A percentile compares a stretch with the other conserved stretches of the same genome.
These are phyloP conservation scores for Pistacia vera DNA, from an alignment of 345 rosid species.

Conservation along the genomic window DNA sequence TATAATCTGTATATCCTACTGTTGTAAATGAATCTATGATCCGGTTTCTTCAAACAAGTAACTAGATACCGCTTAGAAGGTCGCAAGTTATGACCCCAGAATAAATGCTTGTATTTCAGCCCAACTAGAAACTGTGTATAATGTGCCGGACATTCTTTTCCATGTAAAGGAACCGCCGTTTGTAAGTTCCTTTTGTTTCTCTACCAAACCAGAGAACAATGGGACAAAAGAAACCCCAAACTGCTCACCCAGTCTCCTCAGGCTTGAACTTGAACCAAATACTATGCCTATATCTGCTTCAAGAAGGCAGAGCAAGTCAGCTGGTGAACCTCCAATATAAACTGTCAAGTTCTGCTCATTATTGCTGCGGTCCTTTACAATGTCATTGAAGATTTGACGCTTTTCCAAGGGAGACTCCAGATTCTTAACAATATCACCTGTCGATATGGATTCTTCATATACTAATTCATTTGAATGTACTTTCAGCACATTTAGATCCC, in stretches of 20 bases:
- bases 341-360: slow-evolving; percentile 42
- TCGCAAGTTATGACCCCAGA: slow-evolving; percentile 31
- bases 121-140: slow-evolving; percentile 46
- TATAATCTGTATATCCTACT: slow-evolving; percentile 14
- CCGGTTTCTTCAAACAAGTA: slow-evolving; percentile 1
- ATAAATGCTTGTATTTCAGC: slow-evolving; percentile 49
- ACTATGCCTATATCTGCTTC: slow-evolving; percentile 58
- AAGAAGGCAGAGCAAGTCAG: slow-evolving; percentile 59
- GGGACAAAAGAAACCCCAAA: slow-evolving; percentile 57
- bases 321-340: slow-evolving; percentile 52
- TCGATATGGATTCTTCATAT: slow-evolving; percentile 45
- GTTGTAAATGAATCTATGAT: slow-evolving; percentile 10
- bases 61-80: neutral
- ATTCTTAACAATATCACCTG: slow-evolving; percentile 47
- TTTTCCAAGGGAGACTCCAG: slow-evolving; percentile 56
- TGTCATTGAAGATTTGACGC: slow-evolving; percentile 35
- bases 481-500: slow-evolving; percentile 37
- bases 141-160: slow-evolving; percentile 33
- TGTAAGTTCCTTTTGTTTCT: slow-evolving; percentile 29
- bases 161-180: slow-evolving; percentile 28
- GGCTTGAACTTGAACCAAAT: slow-evolving; percentile 55
- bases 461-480: slow-evolving; percentile 53
- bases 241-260: slow-evolving; percentile 45
- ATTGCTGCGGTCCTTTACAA: slow-evolving; percentile 28
- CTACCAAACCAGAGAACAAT: slow-evolving; percentile 47